These are phyloP conservation scores for Otatea glauca DNA, from an alignment of 176 grass and related monocot genomes.

Conservation along the genomic window DNA sequence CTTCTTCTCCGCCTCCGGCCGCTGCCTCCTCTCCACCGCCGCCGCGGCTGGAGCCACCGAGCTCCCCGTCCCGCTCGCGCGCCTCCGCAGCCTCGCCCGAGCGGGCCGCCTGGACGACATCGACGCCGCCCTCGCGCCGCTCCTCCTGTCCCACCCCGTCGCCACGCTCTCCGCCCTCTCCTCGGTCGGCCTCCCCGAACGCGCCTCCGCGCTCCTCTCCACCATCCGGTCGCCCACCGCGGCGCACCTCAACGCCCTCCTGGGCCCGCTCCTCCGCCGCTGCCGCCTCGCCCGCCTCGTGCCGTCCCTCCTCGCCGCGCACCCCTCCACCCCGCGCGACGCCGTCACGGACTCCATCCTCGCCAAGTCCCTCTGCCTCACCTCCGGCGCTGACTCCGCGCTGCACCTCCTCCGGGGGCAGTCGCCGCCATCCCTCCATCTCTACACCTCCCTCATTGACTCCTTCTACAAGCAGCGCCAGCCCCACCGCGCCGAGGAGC, in stretches of 20 bases:
- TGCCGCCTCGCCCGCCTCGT: conserved; percentile 37
- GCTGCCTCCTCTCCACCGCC: conserved; percentile 17
- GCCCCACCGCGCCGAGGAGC: conserved; percentile 57
- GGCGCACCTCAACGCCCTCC: conserved; percentile 51
- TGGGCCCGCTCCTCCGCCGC: conserved; percentile 53
- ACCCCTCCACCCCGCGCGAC: conserved; percentile 40
- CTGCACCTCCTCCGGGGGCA: conserved; percentile 49
- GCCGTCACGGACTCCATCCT: conserved; percentile 48
- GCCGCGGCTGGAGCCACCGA: conserved; percentile 3
- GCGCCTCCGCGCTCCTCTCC: conserved; percentile 44
- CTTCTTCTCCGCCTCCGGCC: conserved; percentile 33
- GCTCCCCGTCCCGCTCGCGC: conserved; percentile 8
- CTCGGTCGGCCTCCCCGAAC: conserved; percentile 46
- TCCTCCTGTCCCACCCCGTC: conserved; percentile 32
- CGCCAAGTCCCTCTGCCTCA: conserved; percentile 57
- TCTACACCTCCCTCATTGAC: conserved; percentile 58
- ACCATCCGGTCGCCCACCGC: conserved; percentile 32
- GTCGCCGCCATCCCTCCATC: conserved; percentile 34
- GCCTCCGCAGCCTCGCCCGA: conserved; percentile 45
- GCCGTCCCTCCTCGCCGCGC: conserved; percentile 33
- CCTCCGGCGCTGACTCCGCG: conserved; percentile 44
- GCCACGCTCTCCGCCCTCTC: conserved; percentile 45
- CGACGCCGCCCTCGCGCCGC: conserved; percentile 45
- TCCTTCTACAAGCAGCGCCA: conserved; percentile 57
- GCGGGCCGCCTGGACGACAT: conserved; percentile 48